Base-by-base conservation (phyloP, 192 early-diverging fungal genomes). In the Umbelopsis sp. region DNA sequence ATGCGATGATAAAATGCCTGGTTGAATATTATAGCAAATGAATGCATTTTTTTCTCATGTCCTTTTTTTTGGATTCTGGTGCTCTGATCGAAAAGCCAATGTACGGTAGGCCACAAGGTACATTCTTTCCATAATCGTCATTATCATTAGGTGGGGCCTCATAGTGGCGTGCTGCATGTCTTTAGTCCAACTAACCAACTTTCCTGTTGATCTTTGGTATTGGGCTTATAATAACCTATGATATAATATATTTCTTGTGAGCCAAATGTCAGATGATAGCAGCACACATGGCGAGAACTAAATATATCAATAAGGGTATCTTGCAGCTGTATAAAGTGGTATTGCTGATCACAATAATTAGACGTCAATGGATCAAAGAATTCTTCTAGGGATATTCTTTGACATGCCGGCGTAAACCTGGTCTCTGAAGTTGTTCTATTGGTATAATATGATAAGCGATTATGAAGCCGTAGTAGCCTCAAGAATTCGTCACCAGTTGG, bases 401-500 rank as follows among this genome's bases (percentile, higher is more conserved):
- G 55, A n/a, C 55, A 61, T 35, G 30, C 27, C 18, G 55, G 55
- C 12, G 33, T 61, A 1, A 25, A 25, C 35, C 33, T 61, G 5
- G 27, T 61, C 30, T 61, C 55, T 16, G 55, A 41, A 61, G 27
- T 35, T 25, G 33, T 61, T 35, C 7, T 11, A 35, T 27, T 61
- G 55, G 13, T 41, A 10, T n/a, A 35, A 35, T 61, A 27, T n/a
- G 55, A 30, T 6, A 61, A 61, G 27, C 55, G 55, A 25, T 61
- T 25, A 35, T 30, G 27, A 13, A 61, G 25, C 18, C 30, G 27
- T 16, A 61, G 16, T 2, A 61, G 30, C 16, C 18, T 37, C 33
- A 61, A 61, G 55, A 61, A 61, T 61, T 61, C 55, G 18, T 61
- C 55, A 16, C 55, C 55, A 61, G 27, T 61, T 35, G 55, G 55